Evolutionary conservation across 148 eudicot species (phyloP).

Genomic region (Chenopodium quinoa): DNA sequence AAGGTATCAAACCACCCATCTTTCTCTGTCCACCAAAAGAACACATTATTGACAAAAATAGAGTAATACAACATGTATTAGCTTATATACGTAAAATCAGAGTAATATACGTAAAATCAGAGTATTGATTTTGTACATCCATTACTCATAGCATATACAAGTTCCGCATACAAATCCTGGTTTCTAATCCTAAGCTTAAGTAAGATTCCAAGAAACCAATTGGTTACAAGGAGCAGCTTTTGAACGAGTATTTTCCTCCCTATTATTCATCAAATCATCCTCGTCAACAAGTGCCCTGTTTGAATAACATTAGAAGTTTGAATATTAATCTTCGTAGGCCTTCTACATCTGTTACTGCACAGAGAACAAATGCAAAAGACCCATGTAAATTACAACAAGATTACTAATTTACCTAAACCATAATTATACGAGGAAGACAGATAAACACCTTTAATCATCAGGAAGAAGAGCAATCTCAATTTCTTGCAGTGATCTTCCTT

Average conservation of each 20-base stretch:
- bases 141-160: slow-evolving; percentile 13
- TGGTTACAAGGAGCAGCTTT: not conserved
- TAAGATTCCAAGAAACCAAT: not conserved
- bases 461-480: slow-evolving; percentile 95
- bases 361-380: slow-evolving; percentile 1
- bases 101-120: not conserved
- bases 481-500: slow-evolving; percentile 94
- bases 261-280: not conserved
- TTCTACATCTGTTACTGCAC: not conserved
- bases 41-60: not conserved
- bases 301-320: not conserved
- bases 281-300: not conserved
- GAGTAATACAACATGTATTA: not conserved
- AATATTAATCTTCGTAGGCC: not conserved
- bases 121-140: not conserved
- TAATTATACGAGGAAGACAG: not conserved
- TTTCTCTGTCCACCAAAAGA: not conserved
- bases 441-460: slow-evolving; percentile 37
- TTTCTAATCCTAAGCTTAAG: not conserved
- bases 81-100: not conserved
- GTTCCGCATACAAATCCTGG: not conserved
- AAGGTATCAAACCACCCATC: not conserved
- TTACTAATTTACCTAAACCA: not conserved
- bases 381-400: not conserved
- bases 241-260: not conserved